These are phyloP conservation scores for Cladosporium cucumerinum DNA, from an alignment of 2,329 filamentous ascomycete species.

Conservation along the genomic window DNA sequence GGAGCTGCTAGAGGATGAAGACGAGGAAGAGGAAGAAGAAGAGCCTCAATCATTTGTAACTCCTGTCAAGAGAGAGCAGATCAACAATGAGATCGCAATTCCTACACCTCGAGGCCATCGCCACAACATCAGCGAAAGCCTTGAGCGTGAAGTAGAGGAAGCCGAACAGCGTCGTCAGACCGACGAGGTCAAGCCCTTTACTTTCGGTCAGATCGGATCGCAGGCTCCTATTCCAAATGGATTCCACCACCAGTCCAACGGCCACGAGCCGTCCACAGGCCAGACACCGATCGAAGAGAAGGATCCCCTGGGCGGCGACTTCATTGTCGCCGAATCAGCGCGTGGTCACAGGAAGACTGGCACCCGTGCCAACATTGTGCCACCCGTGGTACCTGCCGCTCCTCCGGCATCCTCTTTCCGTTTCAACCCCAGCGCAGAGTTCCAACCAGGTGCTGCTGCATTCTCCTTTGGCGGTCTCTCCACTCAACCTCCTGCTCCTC, in stretches of 20 bases:
- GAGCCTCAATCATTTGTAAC: conserved; percentile 30
- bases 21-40: conserved; percentile 50
- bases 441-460: conserved; percentile 25
- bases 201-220: conserved; percentile 8
- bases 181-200: conserved; percentile 22
- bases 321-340: conserved; percentile 66
- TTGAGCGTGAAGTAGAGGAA: conserved; percentile 82
- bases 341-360: conserved; percentile 45
- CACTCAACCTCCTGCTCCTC: conserved; percentile 47
- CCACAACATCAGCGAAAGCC: conserved; percentile 71
- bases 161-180: conserved; percentile 67
- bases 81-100: conserved; percentile 52
- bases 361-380: conserved; percentile 82
- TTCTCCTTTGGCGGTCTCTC: not conserved
- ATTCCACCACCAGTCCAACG: not conserved
- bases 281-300: conserved; percentile 19
- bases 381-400: conserved; percentile 34
- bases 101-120: conserved; percentile 60
- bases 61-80: conserved; percentile 31
- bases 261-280: not conserved
- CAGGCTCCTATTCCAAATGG: not conserved
- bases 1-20: conserved; percentile 71
- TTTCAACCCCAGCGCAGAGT: conserved; percentile 36
- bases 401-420: conserved; percentile 17
- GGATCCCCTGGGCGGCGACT: conserved; percentile 23